Conservation (phyloP, 495 filamentous ascomycete species). For the Neurospora sp. region DNA sequence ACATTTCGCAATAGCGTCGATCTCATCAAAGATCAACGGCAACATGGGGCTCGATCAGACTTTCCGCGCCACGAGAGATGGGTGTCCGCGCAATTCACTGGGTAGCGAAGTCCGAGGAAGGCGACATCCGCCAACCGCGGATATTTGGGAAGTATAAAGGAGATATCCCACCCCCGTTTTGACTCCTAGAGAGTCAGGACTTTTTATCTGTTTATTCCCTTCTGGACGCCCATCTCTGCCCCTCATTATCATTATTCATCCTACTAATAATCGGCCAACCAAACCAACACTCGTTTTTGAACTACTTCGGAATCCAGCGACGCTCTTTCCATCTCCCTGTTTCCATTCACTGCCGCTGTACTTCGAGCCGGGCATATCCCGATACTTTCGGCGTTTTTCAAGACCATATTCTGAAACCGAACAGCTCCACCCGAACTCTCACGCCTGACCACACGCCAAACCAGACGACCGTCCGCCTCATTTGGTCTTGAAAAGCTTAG, state of each 20-base stretch:
- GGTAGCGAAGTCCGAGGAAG: neutral
- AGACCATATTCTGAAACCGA: neutral
- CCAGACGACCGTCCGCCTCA: neutral
- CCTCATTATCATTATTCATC: neutral
- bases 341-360: neutral
- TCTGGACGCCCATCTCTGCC: neutral
- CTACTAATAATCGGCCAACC: neutral
- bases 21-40: neutral
- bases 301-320: neutral
- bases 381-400: neutral
- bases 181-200: neutral
- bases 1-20: neutral
- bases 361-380: neutral
- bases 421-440: neutral
- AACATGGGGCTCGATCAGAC: neutral
- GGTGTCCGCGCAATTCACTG: neutral
- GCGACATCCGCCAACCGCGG: neutral
- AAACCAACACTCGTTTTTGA: neutral
- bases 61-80: neutral
- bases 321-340: neutral
- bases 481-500: neutral
- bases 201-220: neutral
- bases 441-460: neutral
- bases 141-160: neutral
- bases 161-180: neutral